Base-by-base conservation (phyloP, 2,329 filamentous ascomycete species). In the Ascomycota sp. region DNA sequence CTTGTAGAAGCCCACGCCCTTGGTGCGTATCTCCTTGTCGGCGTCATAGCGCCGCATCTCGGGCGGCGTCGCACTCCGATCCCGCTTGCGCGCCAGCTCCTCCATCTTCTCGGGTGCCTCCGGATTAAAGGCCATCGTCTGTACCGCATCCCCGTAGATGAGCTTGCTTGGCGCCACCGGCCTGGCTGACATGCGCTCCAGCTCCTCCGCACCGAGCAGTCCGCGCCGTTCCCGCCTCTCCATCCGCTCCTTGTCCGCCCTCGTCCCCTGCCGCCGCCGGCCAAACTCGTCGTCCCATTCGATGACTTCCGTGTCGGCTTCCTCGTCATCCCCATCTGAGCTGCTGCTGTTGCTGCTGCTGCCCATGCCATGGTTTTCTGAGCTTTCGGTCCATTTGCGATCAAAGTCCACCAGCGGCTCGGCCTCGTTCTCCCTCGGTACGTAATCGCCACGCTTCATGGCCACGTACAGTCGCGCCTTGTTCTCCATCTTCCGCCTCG, bases 271-370 rank as follows among this genome's bases (percentile, higher is more conserved):
- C 4, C 85, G 63, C 10, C 74, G 65, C n/a, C 89, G 75, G 3
- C 89, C 89, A 46, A 91, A 93, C 44, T 95, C 89, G 50, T 98
- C 89, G 30, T 76, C 66, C 47, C 81, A 91, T 40, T 94, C 85
- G 5, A 95, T 58, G n/a, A 79, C 51, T 31, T 83, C 75, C 19
- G 63, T 58, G 26, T 50, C 55, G 10, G 57, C 56, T 3, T 48
- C 47, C n/a, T 51, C 51, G 2, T 55, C 52, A 3, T 49, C 51
- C 6, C 55, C 46, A 8, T 48, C 48, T 32, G 45, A 51, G 25
- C 44, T 44, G 6, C 38, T 45, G n/a, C 54, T 73, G 37, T 79
- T 70, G 39, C 81, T 72, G 24, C 48, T 46, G 17, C 49, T 43
- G 36, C 47, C 75, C 32, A 72, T 59, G 17, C 59, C 15, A 6